phyloP scores from a whole-genome alignment of 176 grass and related monocot species.

The Miscanthus lutarioriparius region DNA sequence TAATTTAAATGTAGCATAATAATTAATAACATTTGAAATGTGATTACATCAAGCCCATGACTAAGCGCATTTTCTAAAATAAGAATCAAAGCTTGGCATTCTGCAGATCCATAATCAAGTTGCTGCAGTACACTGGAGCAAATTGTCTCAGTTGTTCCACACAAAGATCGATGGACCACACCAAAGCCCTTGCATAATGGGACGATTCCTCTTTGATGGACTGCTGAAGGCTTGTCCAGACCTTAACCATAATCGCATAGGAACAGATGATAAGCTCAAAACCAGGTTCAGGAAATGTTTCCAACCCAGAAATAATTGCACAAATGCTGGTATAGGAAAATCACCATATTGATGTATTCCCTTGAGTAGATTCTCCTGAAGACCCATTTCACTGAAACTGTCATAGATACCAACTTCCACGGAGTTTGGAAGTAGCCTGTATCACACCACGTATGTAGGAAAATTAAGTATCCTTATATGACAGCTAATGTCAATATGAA shows the following conservation, averaged over 20 bases:
- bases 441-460: background rate
- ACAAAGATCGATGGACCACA: constrained; percentile 64
- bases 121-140: constrained; percentile 63
- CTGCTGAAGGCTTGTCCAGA: constrained; percentile 58
- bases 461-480: constrained; percentile 33
- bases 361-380: constrained; percentile 67
- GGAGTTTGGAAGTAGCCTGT: constrained; percentile 4
- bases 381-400: constrained; percentile 67
- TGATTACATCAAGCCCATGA: too few species aligned
- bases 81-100: constrained; percentile 75
- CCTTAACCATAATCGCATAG: constrained; percentile 41
- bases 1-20: too few species aligned
- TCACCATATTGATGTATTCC: constrained; percentile 73
- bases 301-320: constrained; percentile 4
- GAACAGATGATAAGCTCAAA: background rate
- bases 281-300: background rate
- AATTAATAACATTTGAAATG: too few species aligned
- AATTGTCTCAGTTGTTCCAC: constrained; percentile 68
- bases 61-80: too few species aligned
- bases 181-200: constrained; percentile 70
- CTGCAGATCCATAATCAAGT: constrained; percentile 60
- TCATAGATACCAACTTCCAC: constrained; percentile 48
- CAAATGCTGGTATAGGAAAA: background rate
- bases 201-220: constrained; percentile 69
- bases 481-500: constrained; percentile 5